These are phyloP conservation scores for Fusarium sp. DNA, from an alignment of 2,329 filamentous ascomycete species.

Conservation along the genomic window DNA sequence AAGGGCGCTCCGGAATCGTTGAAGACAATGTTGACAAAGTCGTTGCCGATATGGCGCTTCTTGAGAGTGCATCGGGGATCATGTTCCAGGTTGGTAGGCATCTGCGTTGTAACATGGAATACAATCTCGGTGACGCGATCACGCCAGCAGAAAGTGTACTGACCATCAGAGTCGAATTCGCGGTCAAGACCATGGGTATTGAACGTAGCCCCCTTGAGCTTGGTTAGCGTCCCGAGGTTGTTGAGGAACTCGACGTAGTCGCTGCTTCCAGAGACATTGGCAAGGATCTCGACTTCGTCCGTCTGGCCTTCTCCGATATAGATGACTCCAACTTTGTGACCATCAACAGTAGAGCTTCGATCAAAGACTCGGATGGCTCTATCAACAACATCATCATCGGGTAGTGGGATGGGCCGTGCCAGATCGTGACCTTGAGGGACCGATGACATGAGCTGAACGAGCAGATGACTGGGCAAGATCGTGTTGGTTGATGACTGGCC, in stretches of 20 bases:
- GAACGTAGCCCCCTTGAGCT: constrained; percentile 84
- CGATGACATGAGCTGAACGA: constrained; percentile 76
- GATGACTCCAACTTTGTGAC: constrained; percentile 94
- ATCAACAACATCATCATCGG: constrained; percentile 74
- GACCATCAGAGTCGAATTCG: constrained; percentile 81
- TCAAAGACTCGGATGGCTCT: constrained; percentile 87
- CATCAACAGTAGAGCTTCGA: constrained; percentile 88
- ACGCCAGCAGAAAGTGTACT: constrained; percentile 93
- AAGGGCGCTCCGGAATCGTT: constrained; percentile 95
- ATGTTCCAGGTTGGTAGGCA: constrained; percentile 86
- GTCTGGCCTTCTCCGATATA: constrained; percentile 92
- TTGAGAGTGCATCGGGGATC: constrained; percentile 85
- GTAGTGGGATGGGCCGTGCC: constrained; percentile 80
- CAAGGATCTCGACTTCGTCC: constrained; percentile 83
- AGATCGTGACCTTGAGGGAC: constrained; percentile 69
- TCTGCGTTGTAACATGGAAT: constrained; percentile 96
- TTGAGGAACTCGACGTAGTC: constrained; percentile 90
- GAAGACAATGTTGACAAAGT: constrained; percentile 98
- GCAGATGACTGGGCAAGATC: constrained; percentile 78
- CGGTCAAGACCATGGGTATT: constrained; percentile 94
- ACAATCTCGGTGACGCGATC: constrained; percentile 95
- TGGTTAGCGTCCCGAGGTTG: constrained; percentile 83
- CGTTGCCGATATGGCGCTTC: constrained; percentile 96
- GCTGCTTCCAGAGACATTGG: constrained; percentile 86
- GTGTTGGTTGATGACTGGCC: constrained; percentile 67